Percentiles rank a stretch among this genome's conserved stretches.
Evolutionary conservation across 2,329 filamentous ascomycete species (phyloP).

Genomic region (Periconia digitata): DNA sequence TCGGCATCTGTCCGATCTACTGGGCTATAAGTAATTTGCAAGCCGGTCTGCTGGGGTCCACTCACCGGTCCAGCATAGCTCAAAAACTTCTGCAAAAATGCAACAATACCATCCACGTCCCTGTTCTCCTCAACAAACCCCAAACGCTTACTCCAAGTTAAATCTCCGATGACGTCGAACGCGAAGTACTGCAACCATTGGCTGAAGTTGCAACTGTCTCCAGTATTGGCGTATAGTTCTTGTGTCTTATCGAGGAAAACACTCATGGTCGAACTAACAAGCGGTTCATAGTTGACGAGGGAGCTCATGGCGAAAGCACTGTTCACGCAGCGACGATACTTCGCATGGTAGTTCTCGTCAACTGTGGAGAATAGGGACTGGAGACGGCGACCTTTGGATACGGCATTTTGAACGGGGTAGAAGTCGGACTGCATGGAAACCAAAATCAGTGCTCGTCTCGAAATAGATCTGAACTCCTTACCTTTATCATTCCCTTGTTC

Average conservation of each 20-base stretch:
- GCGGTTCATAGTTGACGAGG: constrained; percentile 76
- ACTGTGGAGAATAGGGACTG: constrained; percentile 76
- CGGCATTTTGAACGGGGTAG: constrained; percentile 75
- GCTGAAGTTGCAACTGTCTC: constrained; percentile 62
- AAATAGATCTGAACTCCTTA: constrained; percentile 34
- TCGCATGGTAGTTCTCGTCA: constrained; percentile 73
- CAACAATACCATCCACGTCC: constrained; percentile 74
- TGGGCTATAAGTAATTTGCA: constrained; percentile 10
- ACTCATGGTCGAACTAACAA: constrained; percentile 73
- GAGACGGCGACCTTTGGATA: constrained; percentile 67
- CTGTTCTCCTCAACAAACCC: constrained; percentile 75
- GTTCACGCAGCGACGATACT: constrained; percentile 74
- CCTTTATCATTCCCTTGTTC: constrained; percentile 80
- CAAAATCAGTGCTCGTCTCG: constrained; percentile 5
- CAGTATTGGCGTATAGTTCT: constrained; percentile 45
- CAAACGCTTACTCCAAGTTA: constrained; percentile 74
- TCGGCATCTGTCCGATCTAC: constrained; percentile 72
- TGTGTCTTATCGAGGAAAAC: constrained; percentile 63
- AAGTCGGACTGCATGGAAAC: constrained; percentile 66
- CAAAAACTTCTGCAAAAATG: constrained; percentile 65
- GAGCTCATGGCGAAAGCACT: constrained; percentile 76
- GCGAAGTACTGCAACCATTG: constrained; percentile 79
- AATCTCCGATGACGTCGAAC: constrained; percentile 78
- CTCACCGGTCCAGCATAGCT: constrained; percentile 70
- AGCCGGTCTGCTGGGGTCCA: constrained; percentile 4